These are phyloP conservation scores for Kingdonia uniflora DNA, from an alignment of 164 flowering plant species.

Conservation along the genomic window DNA sequence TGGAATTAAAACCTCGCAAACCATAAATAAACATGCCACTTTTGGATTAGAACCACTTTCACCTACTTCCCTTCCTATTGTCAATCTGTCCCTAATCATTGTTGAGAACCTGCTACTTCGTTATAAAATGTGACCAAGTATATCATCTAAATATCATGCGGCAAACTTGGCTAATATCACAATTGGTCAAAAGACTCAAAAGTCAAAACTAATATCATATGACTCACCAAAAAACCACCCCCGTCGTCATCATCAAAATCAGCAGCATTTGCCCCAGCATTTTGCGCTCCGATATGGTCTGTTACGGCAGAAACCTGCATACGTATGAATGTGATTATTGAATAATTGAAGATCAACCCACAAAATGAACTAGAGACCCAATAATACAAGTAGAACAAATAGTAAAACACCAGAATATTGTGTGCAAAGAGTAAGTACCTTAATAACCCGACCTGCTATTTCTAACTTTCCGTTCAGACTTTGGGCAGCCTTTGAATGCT, in stretches of 20 bases:
- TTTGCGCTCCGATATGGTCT: slow-evolving; percentile 70
- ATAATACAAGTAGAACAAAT: not conserved
- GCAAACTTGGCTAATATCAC: too few relatives aligned
- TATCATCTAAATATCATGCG: too few relatives aligned
- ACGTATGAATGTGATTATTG: not conserved
- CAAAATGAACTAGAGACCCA: not conserved
- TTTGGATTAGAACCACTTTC: too few relatives aligned
- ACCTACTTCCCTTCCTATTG: too few relatives aligned
- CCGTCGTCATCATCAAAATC: slow-evolving; percentile 98
- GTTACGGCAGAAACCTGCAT: slow-evolving; percentile 85
- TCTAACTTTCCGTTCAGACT: slow-evolving; percentile 84
- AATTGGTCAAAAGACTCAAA: too few relatives aligned
- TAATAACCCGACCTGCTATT: slow-evolving; percentile 81
- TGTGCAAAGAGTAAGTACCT: slow-evolving; percentile 24
- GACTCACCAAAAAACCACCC: slow-evolving; percentile 82
- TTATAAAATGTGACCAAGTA: too few relatives aligned
- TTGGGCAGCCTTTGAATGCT: slow-evolving; percentile 89
- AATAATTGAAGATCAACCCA: not conserved
- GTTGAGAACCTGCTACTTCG: too few relatives aligned
- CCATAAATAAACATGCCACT: too few relatives aligned
- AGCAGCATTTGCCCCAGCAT: slow-evolving; percentile 46
- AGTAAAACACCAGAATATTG: not conserved
- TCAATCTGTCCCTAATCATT: too few relatives aligned
- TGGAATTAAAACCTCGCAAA: too few relatives aligned
- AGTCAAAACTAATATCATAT: not conserved